phyloP scores from a whole-genome alignment of 2,329 filamentous ascomycete genomes.

The Cladophialophora chaetospira region DNA sequence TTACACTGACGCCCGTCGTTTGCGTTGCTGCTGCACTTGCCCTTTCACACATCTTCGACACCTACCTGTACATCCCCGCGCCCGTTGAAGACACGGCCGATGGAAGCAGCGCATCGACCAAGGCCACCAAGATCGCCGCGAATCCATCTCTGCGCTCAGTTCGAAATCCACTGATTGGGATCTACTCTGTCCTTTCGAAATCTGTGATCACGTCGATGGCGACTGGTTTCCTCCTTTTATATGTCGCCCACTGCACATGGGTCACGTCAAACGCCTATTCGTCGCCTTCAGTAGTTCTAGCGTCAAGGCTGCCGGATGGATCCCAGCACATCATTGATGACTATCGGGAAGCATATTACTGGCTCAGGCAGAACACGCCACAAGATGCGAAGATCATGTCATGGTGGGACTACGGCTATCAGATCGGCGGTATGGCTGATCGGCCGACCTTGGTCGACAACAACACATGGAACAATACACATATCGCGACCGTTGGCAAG shows the following conservation, averaged over 20 bases:
- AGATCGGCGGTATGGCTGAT: constrained; percentile 99
- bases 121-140: constrained; percentile 58
- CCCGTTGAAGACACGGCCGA: constrained; percentile 55
- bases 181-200: constrained; percentile 82
- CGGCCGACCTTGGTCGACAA: constrained; percentile 96
- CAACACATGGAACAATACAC: constrained; percentile 99
- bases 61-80: constrained; percentile 70
- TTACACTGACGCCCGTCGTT: constrained; percentile 93
- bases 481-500: constrained; percentile 98
- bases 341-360: constrained; percentile 98
- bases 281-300: constrained; percentile 93
- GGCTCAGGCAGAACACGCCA: constrained; percentile 95
- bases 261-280: constrained; percentile 99
- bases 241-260: constrained; percentile 98
- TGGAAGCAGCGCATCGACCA: constrained; percentile 40
- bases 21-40: constrained; percentile 92
- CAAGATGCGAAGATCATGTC: constrained; percentile 98
- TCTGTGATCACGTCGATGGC: constrained; percentile 71
- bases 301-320: constrained; percentile 87
- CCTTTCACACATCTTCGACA: constrained; percentile 83
- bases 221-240: constrained; percentile 81
- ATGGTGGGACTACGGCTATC: constrained; percentile 99
- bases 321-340: constrained; percentile 99
- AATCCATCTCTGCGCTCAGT: constrained; percentile 67
- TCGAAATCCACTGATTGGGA: constrained; percentile 73